Evolutionary conservation across 2,329 filamentous ascomycete species (phyloP), one percentile per base, ranked within the genome.

Genomic region (Cryphonectria naterciae): DNA sequence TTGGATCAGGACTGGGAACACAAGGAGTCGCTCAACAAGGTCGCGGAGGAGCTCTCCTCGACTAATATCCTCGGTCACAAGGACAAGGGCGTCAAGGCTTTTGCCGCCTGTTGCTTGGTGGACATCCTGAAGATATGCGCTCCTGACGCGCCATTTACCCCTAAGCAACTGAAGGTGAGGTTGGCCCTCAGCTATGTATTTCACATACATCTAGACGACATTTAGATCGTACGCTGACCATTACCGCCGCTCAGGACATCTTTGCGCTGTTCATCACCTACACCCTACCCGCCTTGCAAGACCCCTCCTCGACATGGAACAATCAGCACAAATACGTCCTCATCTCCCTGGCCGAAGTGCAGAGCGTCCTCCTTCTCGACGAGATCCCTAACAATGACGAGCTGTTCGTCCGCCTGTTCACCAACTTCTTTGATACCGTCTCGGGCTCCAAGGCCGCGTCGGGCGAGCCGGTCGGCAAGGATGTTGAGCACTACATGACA

Each of bases 101-200:
- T 92, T 84, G 89, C 93, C 43, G 91, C 94, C 60, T 93, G 93
- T 77, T 98, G 95, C 80, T 86, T 98, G 73, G 94, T 98, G 68
- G 96, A 99, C 80, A 92, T 99, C 75, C 88, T 99, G 79, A 92
- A 93, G 76, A 87, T 99, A 70, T 97, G 94, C 82, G 96, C 96
- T 39, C 96, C 96, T 0, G 92, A 98, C 85, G 96, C 96, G 79
- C 96, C 96, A 25, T 98, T 97, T 81, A 97, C 94, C 35, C 90
- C 89, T 56, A 90, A 92, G 72, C 95, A 98, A 83, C 87, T 98
- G 74, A 97, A 97, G 91, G 94, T 95, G 81, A 74, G 84, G 17
- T 35, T n/a, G 35, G 22, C 7, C 17, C 58, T 22, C 43, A 66
- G 35, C 54, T 37, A 43, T 63, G n/a, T 46, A 8, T 37, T 6